These are phyloP conservation scores for Collariella sp. DNA, from an alignment of 495 filamentous ascomycete genomes.

Conservation along the genomic window DNA sequence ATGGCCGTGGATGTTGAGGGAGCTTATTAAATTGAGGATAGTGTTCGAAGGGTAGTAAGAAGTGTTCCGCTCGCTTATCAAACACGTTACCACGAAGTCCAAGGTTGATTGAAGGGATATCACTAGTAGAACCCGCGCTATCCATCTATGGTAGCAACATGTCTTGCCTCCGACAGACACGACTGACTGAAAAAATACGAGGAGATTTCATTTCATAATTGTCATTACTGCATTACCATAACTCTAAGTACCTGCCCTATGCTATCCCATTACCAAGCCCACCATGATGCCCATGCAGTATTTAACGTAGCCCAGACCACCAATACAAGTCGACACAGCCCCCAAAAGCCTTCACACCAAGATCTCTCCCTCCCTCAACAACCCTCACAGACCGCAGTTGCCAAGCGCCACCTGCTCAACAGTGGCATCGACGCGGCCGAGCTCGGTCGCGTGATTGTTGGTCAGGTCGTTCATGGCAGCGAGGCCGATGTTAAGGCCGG, in stretches of 20 bases:
- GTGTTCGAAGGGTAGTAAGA: too few species aligned
- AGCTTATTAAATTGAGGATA: too few species aligned
- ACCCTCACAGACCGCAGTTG: constrained; percentile 19
- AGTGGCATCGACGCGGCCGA: constrained; percentile 50
- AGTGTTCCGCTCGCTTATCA: too few species aligned
- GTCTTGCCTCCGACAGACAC: too few species aligned
- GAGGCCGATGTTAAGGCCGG: constrained; percentile 58
- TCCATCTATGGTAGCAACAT: too few species aligned
- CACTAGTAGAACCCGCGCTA: too few species aligned
- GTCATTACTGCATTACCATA: constrained; percentile 8
- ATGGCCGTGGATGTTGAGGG: too few species aligned
- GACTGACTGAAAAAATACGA: too few species aligned
- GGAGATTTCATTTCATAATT: constrained; percentile 1
- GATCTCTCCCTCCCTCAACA: background rate
- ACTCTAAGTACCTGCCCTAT: background rate
- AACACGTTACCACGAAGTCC: too few species aligned
- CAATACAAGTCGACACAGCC: background rate
- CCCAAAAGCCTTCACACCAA: too few species aligned
- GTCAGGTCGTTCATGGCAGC: constrained; percentile 61
- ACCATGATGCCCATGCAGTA: background rate
- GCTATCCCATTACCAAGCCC: background rate
- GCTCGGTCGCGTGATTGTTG: constrained; percentile 39
- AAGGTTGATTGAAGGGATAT: too few species aligned
- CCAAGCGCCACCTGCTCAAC: constrained; percentile 36
- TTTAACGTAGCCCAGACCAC: background rate